These are phyloP conservation scores for Penicillium corylophilum DNA, from an alignment of 2,329 filamentous ascomycete species.

Conservation along the genomic window DNA sequence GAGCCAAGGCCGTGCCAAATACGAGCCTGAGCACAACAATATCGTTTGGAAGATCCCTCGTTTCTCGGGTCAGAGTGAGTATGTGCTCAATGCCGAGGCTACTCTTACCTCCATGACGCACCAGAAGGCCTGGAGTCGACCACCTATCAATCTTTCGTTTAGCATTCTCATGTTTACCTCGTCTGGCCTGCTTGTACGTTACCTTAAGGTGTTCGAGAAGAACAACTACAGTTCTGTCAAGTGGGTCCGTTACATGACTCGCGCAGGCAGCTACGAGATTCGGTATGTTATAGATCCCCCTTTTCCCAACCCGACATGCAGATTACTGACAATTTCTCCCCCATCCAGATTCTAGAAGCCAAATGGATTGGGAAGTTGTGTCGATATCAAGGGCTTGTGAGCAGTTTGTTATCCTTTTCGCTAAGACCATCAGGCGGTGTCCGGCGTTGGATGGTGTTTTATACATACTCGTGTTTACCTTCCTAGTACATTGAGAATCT, in stretches of 20 bases:
- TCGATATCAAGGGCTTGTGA: not conserved
- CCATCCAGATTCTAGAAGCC: slow-evolving; percentile 8
- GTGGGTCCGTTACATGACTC: slow-evolving; percentile 99
- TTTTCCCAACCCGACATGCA: not conserved
- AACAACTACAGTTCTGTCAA: slow-evolving; percentile 98
- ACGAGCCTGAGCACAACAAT: slow-evolving; percentile 95
- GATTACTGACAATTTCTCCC: not conserved
- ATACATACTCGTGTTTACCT: slow-evolving; percentile 6
- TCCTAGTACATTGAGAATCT: not conserved
- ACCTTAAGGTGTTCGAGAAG: slow-evolving; percentile 99
- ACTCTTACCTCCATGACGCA: slow-evolving; percentile 95
- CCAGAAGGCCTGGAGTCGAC: slow-evolving; percentile 93
- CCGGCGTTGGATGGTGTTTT: slow-evolving; percentile 27
- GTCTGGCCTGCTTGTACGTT: slow-evolving; percentile 85
- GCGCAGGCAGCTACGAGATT: slow-evolving; percentile 96
- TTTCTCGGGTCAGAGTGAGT: slow-evolving; percentile 98
- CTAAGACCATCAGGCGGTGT: slow-evolving; percentile 27
- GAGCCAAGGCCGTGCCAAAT: slow-evolving; percentile 95
- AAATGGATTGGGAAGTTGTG: not conserved
- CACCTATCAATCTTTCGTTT: slow-evolving; percentile 88
- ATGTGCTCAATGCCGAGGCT: slow-evolving; percentile 89
- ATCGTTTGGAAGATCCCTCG: slow-evolving; percentile 98
- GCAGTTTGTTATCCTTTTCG: slow-evolving; percentile 1
- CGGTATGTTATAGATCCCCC: slow-evolving; percentile 52
- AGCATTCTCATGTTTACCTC: slow-evolving; percentile 98